Conservation (phyloP, 2,329 filamentous ascomycete species). For the Davidsoniella australis region DNA sequence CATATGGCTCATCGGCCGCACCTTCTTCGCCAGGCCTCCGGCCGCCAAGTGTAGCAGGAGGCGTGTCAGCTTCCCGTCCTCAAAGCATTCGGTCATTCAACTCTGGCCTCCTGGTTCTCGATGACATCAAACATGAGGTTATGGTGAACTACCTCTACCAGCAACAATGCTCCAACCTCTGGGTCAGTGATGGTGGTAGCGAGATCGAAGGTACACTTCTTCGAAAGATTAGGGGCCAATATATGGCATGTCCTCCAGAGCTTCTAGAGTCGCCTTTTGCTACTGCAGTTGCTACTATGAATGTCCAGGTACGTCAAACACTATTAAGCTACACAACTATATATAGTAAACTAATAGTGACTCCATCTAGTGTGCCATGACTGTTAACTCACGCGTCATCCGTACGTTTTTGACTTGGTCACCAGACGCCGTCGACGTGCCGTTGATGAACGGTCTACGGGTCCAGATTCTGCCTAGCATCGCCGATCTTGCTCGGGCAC, state of each 20-base stretch:
- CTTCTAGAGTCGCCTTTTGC: conserved; percentile 47
- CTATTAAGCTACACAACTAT: no score
- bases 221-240: conserved; percentile 48
- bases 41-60: background rate
- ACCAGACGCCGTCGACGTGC: conserved; percentile 56
- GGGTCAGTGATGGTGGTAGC: conserved; percentile 53
- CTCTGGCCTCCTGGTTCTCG: conserved; percentile 35
- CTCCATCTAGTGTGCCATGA: conserved; percentile 51
- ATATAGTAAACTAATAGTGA: background rate
- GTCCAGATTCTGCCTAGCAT: conserved; percentile 60
- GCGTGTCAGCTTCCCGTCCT: background rate
- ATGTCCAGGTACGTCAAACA: conserved; percentile 41
- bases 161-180: conserved; percentile 57
- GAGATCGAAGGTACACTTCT: conserved; percentile 57
- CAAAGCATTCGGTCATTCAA: background rate
- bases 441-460: conserved; percentile 57
- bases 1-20: background rate
- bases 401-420: conserved; percentile 61
- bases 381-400: conserved; percentile 62
- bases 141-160: conserved; percentile 75
- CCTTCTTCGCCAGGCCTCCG: background rate
- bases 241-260: conserved; percentile 55
- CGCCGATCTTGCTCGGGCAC: conserved; percentile 49
- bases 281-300: conserved; percentile 47
- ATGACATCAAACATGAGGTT: conserved; percentile 64